Evolutionary conservation across 2,329 filamentous ascomycete species (phyloP), one percentile per base, ranked within the genome.

Genomic region (Sclerotinia sclerotiorum): DNA sequence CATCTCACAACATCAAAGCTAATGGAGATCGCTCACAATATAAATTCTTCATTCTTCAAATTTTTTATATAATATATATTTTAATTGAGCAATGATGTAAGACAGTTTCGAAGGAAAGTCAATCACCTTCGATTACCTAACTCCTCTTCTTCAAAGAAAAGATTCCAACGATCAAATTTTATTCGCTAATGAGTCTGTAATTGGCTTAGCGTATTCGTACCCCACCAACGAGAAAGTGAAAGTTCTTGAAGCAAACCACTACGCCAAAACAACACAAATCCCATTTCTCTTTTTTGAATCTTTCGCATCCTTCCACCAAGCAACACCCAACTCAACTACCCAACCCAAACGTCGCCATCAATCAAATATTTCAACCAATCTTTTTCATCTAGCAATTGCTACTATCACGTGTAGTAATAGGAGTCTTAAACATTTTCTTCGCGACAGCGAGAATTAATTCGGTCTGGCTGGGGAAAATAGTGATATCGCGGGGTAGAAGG

Each of bases 401-500:
- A 54, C 39, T 32, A 54, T 67, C 65, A 67, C 65, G 65, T 67
- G 65, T 52, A 62, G 46, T 17, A 35, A 15, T 56, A 32, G 35
- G 15, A 29, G 42, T 19, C 51, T 62, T 52, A 5, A 5, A 29
- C 19, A 29, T n/a, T 29, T 64, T 7, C n/a, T 49, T 56, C 57
- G 51, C 42, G 11, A 57, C 35, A 2, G 39, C 39, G 27, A 48
- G 44, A 27, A 65, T 56, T 56, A 24, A 55, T 52, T 10, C 42
- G n/a, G 32, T 62, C 19, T 52, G 8, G 1, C 5, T n/a, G 17
- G 42, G 21, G 5, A 39, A 49, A 35, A 10, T 35, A 29, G 5
- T 5, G 42, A 32, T 35, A 62, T 69, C 69, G 70, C 65, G 70
- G 69, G 70, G 69, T 65, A 70, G 65, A 49, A 39, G 67, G 44